Evolutionary conservation across 1,284 basidiomycete genomes (phyloP), one percentile per base, ranked within the genome.

Genomic region (Porphyrellus sp.): DNA sequence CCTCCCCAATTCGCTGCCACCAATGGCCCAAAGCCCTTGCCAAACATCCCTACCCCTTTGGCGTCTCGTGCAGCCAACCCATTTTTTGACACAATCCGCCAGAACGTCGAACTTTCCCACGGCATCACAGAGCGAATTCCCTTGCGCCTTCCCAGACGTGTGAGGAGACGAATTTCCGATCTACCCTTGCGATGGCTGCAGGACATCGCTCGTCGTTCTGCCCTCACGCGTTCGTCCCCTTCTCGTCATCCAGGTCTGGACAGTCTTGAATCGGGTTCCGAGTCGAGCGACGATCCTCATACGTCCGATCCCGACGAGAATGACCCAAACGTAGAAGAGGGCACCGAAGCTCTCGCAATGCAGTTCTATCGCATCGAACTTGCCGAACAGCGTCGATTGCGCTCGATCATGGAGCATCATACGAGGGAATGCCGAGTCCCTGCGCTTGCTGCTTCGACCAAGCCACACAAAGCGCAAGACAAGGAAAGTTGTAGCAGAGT

Each of bases 11-110:
- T 46, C 18, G 46, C 18, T 3, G 3, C 25, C 7, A 30, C 59
- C 33, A 63, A 63, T 11, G 43, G 42, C 3, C 54, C 57, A 46
- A 52, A 49, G 49, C 55, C 59, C 38, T 45, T 61, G 53, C 56
- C 53, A 49, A 63, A 59, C 34, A 63, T 62, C 35, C 61, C 62
- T 18, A 56, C 59, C 27, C 55, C 58, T 20, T 54, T 57, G 5
- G 40, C 54, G 9, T 46, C 57, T 23, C 59, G 58, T 46, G 63
- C 67, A 9, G 67, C 68, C 47, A 94, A 93, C 67, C 92, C 92
- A 5, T 95, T 95, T 72, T 95, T 94, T 61, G 94, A 99, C 72
- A 89, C 92, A 63, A 92, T 99, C 62, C 88, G 96, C 28, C 96
- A 99, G 71, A 97, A 98, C 64, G 72, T 88, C 16, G 96, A 99